Evolutionary conservation across 495 filamentous ascomycete genomes (phyloP).

Genomic region (Aspergillus olivimuriae): DNA sequence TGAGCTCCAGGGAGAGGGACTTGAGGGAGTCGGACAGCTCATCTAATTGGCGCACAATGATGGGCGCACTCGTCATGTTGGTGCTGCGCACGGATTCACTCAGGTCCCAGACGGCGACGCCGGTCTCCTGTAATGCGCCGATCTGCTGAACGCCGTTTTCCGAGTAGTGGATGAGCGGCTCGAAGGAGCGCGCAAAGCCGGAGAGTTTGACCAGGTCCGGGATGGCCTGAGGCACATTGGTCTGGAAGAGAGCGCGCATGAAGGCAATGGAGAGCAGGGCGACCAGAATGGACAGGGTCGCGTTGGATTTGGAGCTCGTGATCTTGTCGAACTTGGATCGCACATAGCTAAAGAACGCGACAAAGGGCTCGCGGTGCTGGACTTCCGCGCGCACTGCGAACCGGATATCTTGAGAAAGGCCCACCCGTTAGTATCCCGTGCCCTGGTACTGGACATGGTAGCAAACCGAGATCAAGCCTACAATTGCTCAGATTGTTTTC

Average conservation of each 20-base stretch:
- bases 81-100: constrained; percentile 80
- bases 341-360: constrained; percentile 60
- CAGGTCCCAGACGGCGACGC: constrained; percentile 87
- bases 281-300: constrained; percentile 53
- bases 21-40: constrained; percentile 77
- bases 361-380: constrained; percentile 79
- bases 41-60: constrained; percentile 79
- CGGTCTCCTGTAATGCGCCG: constrained; percentile 77
- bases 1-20: constrained; percentile 71
- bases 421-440: constrained; percentile 30
- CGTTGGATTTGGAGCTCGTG: constrained; percentile 57
- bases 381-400: constrained; percentile 82
- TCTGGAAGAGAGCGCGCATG: constrained; percentile 60
- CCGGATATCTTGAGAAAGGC: constrained; percentile 60
- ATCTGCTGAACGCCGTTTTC: constrained; percentile 82
- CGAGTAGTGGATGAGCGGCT: constrained; percentile 86
- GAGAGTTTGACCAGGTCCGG: constrained; percentile 89
- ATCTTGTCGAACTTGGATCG: constrained; percentile 46
- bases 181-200: constrained; percentile 78
- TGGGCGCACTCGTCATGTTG: constrained; percentile 80
- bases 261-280: constrained; percentile 52
- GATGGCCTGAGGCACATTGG: constrained; percentile 58
- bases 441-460: constrained; percentile 25
- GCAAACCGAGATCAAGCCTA: constrained; percentile 33
- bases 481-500: constrained; percentile 48